Evolutionary conservation across 2,329 filamentous ascomycete species (phyloP), one percentile per base, ranked within the genome.

Genomic region (Emmonsia crescens): DNA sequence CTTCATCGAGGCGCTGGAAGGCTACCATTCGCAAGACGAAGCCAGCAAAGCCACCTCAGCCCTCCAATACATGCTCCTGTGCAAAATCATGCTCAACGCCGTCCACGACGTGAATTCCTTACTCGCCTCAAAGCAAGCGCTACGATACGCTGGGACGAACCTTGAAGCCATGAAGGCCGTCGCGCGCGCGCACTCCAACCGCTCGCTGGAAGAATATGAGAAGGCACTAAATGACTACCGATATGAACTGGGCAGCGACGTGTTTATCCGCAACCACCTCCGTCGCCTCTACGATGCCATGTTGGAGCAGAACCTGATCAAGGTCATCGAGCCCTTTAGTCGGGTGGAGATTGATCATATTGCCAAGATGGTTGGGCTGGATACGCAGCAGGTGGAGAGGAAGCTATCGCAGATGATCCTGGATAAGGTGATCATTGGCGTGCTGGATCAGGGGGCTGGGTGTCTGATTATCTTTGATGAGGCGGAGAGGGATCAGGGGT

Each of bases 331-430:
- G 82, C 94, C 94, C 27, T 99, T 97, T 79, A 96, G 90, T 71
- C 86, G 92, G 65, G 94, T 99, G 60, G 94, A 99, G 79, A 96
- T 99, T 70, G 89, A 88, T 69, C 94, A 99, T 75, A 91, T 99
- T 70, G 93, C 94, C 68, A 91, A 94, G 81, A 96, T 97, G 88
- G 94, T 99, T 59, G 92, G 93, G 46, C 82, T 99, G 65, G 94
- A 97, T 75, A 96, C 90, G 31, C 88, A 91, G 76, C 93, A 97
- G 79, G 94, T 99, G 63, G 95, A 99, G 84, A 86, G 92, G 70
- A 99, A 99, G 83, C 83, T 99, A 66, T 95, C 90, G 54, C 95
- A 99, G 82, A 99, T 99, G 95, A 99, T 99, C 72, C 83, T 99
- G 63, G 94, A 99, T 80, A 96, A 96, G 82, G 91, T 97, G 71